These are phyloP conservation scores for Anthoceros angustus DNA, from an alignment of 225 moss, liverwort and hornwort genomes.

Conservation along the genomic window DNA sequence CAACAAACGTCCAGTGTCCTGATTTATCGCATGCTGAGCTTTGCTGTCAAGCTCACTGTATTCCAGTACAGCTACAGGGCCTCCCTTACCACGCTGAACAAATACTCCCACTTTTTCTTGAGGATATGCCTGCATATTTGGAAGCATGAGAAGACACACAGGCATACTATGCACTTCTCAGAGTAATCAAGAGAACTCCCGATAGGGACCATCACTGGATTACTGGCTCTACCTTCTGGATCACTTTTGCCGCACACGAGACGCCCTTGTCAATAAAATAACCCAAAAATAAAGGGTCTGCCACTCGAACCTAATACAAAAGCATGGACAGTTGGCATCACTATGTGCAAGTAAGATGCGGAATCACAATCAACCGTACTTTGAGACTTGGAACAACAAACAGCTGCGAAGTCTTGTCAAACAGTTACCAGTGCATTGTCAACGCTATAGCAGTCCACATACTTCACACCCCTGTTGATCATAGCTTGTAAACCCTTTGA, in stretches of 20 bases:
- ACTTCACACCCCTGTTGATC: constrained; percentile 25
- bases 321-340: not conserved
- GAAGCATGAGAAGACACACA: not conserved
- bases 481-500: constrained; percentile 29
- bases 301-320: constrained; percentile 26
- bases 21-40: constrained; percentile 31
- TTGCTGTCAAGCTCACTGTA: constrained; percentile 29
- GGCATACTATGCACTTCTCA: not conserved
- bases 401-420: not conserved
- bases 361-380: not conserved
- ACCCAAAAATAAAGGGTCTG: constrained; percentile 36
- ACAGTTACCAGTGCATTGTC: constrained; percentile 36
- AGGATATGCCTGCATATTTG: constrained; percentile 22
- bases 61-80: constrained; percentile 26
- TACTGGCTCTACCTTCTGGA: constrained; percentile 21
- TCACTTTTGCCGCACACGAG: constrained; percentile 32
- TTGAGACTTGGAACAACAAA: not conserved
- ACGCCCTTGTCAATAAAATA: constrained; percentile 30
- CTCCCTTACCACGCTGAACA: constrained; percentile 21
- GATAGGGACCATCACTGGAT: too few species aligned
- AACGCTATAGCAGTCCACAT: constrained; percentile 30
- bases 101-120: constrained; percentile 41
- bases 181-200: not conserved
- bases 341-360: not conserved
- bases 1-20: constrained; percentile 35